These are phyloP conservation scores for Grosmannia serpens DNA, from an alignment of 2,329 filamentous ascomycete species.

Conservation along the genomic window DNA sequence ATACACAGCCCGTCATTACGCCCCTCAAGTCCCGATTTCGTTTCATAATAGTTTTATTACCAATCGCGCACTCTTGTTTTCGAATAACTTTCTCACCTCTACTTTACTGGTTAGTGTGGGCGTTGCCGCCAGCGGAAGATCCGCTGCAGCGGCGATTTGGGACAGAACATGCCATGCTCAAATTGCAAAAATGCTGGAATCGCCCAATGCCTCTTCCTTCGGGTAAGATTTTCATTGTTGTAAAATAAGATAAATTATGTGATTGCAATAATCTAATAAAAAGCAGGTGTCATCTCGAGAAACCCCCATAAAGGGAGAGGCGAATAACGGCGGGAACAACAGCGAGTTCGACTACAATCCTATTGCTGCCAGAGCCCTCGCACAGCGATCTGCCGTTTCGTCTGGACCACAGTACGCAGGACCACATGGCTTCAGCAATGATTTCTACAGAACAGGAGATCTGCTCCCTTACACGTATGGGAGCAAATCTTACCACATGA, in stretches of 20 bases:
- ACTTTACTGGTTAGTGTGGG: slow-evolving; percentile 50
- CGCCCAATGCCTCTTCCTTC: slow-evolving; percentile 65
- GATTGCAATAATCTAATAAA: background rate
- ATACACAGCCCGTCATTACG: background rate
- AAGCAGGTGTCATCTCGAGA: slow-evolving; percentile 28
- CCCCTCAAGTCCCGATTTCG: background rate
- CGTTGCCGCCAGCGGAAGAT: slow-evolving; percentile 92
- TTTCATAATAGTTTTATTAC: background rate
- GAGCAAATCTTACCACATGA: background rate
- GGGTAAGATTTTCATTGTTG: slow-evolving; percentile 41
- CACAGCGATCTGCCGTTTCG: slow-evolving; percentile 10
- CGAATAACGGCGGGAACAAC: background rate
- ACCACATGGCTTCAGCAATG: slow-evolving; percentile 23
- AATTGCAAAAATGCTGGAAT: slow-evolving; percentile 70
- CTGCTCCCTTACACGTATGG: background rate
- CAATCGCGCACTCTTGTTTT: background rate
- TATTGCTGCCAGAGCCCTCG: slow-evolving; percentile 20
- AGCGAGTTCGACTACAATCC: slow-evolving; percentile 24
- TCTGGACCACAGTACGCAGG: background rate
- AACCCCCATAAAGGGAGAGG: slow-evolving; percentile 21
- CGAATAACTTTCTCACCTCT: background rate
- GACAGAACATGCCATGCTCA: slow-evolving; percentile 63
- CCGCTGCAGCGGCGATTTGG: slow-evolving; percentile 77
- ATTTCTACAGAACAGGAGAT: slow-evolving; percentile 23
- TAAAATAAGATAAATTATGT: background rate